Conservation (phyloP, 2,329 filamentous ascomycete genomes). For the Colletotrichum sp. region DNA sequence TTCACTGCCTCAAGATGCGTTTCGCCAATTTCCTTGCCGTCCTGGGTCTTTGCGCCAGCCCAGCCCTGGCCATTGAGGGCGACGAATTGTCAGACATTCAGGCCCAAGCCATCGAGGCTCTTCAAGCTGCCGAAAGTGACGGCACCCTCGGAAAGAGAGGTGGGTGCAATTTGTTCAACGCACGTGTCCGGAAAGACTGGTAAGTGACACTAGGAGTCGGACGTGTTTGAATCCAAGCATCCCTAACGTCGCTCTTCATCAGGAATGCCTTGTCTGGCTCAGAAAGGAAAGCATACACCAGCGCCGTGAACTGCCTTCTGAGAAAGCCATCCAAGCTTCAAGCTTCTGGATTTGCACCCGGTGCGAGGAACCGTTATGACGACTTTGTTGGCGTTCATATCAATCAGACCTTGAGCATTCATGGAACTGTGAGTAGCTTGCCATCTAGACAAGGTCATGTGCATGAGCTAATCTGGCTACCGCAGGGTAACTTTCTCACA, state of each 20-base stretch:
- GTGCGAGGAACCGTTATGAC: conserved; percentile 16
- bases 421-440: background rate
- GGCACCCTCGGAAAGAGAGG: background rate
- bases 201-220: background rate
- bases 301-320: conserved; percentile 19
- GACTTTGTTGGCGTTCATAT: conserved; percentile 22
- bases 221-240: background rate
- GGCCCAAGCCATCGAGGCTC: background rate
- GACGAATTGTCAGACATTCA: background rate
- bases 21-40: background rate
- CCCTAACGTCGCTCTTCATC: background rate
- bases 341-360: conserved; percentile 11
- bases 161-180: background rate
- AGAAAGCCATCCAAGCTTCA: background rate
- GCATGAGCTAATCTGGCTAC: background rate
- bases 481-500: conserved; percentile 9
- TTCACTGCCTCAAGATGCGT: background rate
- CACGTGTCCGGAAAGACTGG: background rate
- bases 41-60: background rate
- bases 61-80: background rate
- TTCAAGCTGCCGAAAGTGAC: background rate
- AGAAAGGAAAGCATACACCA: conserved; percentile 18
- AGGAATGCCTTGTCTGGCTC: conserved; percentile 26
- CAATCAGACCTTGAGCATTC: conserved; percentile 10
- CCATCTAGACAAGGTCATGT: background rate